Percentiles rank a stretch among this genome's conserved stretches.
Conservation (phyloP, 306 rosid genomes). For the Sphenostylis stenocarpa region DNA sequence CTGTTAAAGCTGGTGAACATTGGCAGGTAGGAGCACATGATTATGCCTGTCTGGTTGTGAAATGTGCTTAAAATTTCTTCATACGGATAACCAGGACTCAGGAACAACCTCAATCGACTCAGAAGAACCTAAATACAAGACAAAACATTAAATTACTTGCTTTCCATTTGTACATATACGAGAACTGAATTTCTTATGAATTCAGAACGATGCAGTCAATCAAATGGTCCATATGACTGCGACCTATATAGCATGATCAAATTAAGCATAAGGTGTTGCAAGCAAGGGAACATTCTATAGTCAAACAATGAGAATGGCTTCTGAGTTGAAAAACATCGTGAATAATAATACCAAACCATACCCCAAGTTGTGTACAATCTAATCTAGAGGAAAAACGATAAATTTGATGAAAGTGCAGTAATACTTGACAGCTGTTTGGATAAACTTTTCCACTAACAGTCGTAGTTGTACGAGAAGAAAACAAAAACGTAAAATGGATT, state of each 20-base stretch:
- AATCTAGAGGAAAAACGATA: neutral
- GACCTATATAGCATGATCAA: neutral
- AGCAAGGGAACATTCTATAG: neutral
- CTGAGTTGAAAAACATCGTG: neutral
- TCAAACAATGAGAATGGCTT: neutral
- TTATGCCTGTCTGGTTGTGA: conserved; percentile 76
- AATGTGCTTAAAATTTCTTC: conserved; percentile 78
- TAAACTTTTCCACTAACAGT: neutral
- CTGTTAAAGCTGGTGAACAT: conserved; percentile 69
- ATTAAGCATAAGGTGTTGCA: neutral
- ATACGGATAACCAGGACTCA: conserved; percentile 87
- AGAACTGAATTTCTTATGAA: neutral
- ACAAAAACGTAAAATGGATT: too few species aligned
- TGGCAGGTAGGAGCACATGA: conserved; percentile 86
- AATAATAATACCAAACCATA: neutral
- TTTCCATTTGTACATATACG: neutral
- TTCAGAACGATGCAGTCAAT: neutral
- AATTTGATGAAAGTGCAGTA: neutral
- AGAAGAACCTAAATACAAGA: conserved; percentile 66
- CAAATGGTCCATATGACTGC: neutral
- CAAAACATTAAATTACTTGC: conserved; percentile 19
- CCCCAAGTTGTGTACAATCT: neutral
- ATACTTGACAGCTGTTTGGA: neutral
- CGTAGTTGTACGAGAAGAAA: neutral
- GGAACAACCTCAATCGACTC: conserved; percentile 77